Evolutionary conservation across 331 rosid species (phyloP).

Genomic region (Arachis monticola): DNA sequence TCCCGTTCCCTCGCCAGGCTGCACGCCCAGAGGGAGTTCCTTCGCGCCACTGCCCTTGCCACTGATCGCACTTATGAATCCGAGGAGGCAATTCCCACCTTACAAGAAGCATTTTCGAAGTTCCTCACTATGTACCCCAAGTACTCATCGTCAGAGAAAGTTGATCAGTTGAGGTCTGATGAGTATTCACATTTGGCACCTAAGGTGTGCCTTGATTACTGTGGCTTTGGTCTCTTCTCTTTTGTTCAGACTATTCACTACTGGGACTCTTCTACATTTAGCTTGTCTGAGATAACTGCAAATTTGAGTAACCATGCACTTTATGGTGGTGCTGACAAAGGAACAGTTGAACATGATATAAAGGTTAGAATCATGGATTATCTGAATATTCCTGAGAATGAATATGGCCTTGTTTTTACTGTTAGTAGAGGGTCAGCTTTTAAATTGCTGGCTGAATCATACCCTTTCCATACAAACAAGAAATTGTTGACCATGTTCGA

Average conservation of each 20-base stretch:
- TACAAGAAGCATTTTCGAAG: conserved; percentile 69
- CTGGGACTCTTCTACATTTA: conserved; percentile 97
- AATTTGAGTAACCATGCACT: conserved; percentile 94
- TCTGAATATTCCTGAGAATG: conserved; percentile 93
- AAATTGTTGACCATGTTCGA: conserved; percentile 95
- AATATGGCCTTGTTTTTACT: conserved; percentile 94
- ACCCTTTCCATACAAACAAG: conserved; percentile 92
- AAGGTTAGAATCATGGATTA: conserved; percentile 90
- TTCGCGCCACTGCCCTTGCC: conserved; percentile 87
- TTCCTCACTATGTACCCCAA: conserved; percentile 95
- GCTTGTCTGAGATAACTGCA: conserved; percentile 96
- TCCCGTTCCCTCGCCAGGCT: conserved; percentile 91
- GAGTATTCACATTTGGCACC: conserved; percentile 84
- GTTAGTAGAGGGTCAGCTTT: conserved; percentile 97
- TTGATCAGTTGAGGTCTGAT: conserved; percentile 81
- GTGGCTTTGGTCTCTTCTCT: conserved; percentile 96
- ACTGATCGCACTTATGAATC: conserved; percentile 80
- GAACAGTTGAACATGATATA: conserved; percentile 89
- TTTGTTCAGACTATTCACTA: conserved; percentile 88
- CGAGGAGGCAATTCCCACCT: conserved; percentile 67
- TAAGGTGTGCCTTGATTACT: conserved; percentile 98
- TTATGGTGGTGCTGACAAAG: conserved; percentile 90
- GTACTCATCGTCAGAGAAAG: conserved; percentile 78
- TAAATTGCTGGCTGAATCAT: conserved; percentile 81
- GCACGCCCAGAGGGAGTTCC: conserved; percentile 89